Percentiles rank a stretch among this genome's conserved stretches.
phyloP scores from a whole-genome alignment of 106 monocot species.

The Dendrobium huoshanense region DNA sequence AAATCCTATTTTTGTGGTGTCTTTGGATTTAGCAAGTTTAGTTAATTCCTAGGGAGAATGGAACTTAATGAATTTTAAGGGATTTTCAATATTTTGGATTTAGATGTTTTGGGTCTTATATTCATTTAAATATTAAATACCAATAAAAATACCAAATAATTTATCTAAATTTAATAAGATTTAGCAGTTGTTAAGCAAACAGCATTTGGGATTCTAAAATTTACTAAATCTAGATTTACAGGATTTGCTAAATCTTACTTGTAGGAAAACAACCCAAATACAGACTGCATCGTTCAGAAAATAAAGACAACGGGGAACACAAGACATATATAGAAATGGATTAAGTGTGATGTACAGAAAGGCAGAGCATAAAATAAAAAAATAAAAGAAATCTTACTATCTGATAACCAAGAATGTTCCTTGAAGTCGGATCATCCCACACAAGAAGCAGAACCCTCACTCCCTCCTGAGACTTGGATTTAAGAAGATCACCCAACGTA shows the following conservation, averaged over 20 bases:
- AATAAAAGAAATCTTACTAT: slow-evolving; percentile 31
- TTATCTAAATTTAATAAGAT: background rate
- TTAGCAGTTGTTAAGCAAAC: background rate
- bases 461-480: slow-evolving; percentile 82
- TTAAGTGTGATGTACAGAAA: background rate
- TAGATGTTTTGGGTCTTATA: too few relatives aligned
- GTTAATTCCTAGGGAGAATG: too few relatives aligned
- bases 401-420: slow-evolving; percentile 57
- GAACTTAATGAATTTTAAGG: too few relatives aligned
- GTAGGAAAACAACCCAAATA: background rate
- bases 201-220: background rate
- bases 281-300: background rate
- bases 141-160: too few relatives aligned
- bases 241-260: background rate
- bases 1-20: too few relatives aligned
- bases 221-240: background rate
- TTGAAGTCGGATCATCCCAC: slow-evolving; percentile 98
- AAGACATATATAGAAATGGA: background rate
- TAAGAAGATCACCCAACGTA: slow-evolving; percentile 72
- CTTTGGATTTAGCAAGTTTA: too few relatives aligned
- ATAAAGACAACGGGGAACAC: too few relatives aligned
- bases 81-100: too few relatives aligned
- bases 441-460: slow-evolving; percentile 87
- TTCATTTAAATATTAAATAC: too few relatives aligned
- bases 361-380: background rate